Evolutionary conservation across 495 filamentous ascomycete genomes (phyloP), one percentile per base, ranked within the genome.

Genomic region (Xylaria telfairii): DNA sequence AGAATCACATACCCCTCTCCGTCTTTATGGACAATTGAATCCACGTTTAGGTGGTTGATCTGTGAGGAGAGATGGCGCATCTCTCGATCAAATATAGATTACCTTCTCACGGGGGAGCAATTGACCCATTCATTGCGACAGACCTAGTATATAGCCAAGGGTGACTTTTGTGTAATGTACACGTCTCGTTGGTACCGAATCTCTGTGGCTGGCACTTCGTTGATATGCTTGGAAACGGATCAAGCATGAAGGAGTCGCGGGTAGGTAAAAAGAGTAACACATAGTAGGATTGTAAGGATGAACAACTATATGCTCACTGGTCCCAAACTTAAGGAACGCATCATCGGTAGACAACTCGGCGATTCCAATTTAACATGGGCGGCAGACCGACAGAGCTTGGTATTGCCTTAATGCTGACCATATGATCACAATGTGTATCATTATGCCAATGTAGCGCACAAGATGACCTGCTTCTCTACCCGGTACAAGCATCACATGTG

Each of bases 1-100:
- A 51, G 57, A 71, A 21, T 65, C 13, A 34, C 37, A 62, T 24
- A 71, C 47, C 39, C 59, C 42, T 53, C 30, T 46, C 54, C 28
- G 8, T 42, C 7, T 54, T 49, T 13, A 68, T 37, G 53, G n/a
- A 26, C 39, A 59, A 39, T 59, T 12, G 46, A 53, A 54, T 17
- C 49, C 54, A 17, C 37, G 26, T 34, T 17, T 47, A 6, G 42
- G 65, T 17, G 30, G 42, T 41, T 39, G 26, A 24, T 21, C 28
- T 37, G 28, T 32, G 15, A 42, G 30, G 47, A 44, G 53, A 24
- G 41, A 57, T 24, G 8, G 26, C n/a, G 21, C 17, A 21, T 47
- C 30, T 60, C 42, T 21, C 21, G 24, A 21, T 46, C 53, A 49
- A 28, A 4, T 67, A 30, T 3, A 54, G 24, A 42, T 56, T 42